Evolutionary conservation across 768 basidiomycete genomes (phyloP).

Genomic region (Cystoderma amianthinum): DNA sequence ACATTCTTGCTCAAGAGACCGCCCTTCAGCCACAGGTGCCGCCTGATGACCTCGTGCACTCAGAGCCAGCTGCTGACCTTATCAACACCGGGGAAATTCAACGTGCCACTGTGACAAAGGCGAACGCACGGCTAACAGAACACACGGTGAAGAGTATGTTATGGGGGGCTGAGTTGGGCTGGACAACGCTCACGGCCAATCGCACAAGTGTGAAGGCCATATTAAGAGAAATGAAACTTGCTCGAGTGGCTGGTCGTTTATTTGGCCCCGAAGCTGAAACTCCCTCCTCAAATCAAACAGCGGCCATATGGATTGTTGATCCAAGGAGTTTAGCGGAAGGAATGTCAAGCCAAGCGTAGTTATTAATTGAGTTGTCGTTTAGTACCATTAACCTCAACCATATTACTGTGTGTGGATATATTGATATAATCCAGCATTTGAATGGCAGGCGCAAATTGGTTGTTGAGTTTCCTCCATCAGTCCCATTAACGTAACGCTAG

Average conservation of each 20-base stretch:
- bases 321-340: conserved; percentile 75
- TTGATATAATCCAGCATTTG: too few relatives aligned
- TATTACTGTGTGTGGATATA: too few relatives aligned
- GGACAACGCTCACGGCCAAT: conserved; percentile 90
- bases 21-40: conserved; percentile 25
- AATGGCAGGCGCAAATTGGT: too few relatives aligned
- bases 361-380: too few relatives aligned
- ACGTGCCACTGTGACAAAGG: conserved; percentile 44
- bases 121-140: conserved; percentile 55
- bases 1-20: conserved; percentile 44
- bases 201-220: conserved; percentile 69
- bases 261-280: conserved; percentile 16
- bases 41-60: conserved; percentile 12
- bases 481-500: too few relatives aligned
- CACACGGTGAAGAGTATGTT: conserved; percentile 75
- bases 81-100: conserved; percentile 32
- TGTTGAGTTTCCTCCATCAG: too few relatives aligned
- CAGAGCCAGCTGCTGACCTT: conserved; percentile 9
- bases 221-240: conserved; percentile 54
- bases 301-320: conserved; percentile 70
- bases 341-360: conserved; percentile 21
- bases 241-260: conserved; percentile 22
- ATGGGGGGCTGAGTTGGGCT: conserved; percentile 57
- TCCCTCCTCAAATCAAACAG: conserved; percentile 8
- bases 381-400: too few relatives aligned